Percentiles rank a stretch among this genome's conserved stretches.
These are phyloP conservation scores for Backusella psychrophila DNA, from an alignment of 192 early-diverging fungal species.

Conservation along the genomic window DNA sequence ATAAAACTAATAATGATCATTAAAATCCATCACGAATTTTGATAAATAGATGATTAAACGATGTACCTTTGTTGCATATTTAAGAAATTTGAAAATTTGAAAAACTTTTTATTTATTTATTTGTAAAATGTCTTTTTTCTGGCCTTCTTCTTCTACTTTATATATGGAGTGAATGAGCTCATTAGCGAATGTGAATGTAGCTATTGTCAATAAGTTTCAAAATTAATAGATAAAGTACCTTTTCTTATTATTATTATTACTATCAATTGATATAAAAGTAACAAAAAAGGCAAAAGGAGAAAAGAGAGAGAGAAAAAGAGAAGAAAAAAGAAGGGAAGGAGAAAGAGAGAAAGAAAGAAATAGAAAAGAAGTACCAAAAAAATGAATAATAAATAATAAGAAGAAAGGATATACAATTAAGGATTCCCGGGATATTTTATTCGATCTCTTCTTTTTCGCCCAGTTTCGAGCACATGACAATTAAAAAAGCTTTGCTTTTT, in stretches of 20 bases:
- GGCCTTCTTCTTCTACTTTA: neutral
- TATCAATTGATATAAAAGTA: neutral
- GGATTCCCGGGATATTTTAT: neutral
- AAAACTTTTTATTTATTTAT: neutral
- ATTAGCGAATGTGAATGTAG: neutral
- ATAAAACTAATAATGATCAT: conserved; percentile 2
- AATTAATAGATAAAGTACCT: neutral
- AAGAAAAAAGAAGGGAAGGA: neutral
- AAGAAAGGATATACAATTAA: conserved; percentile 5
- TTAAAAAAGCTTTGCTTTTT: neutral
- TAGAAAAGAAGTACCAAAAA: neutral
- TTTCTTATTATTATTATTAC: neutral
- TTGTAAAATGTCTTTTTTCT: neutral
- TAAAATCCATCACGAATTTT: neutral
- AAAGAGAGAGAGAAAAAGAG: neutral
- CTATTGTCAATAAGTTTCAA: neutral
- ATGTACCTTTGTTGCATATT: neutral
- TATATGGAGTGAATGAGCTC: neutral
- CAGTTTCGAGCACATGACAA: neutral
- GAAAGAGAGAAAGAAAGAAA: neutral
- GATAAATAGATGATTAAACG: neutral
- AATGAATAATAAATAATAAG: neutral
- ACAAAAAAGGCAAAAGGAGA: neutral
- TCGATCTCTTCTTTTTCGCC: neutral
- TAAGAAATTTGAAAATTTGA: neutral